Evolutionary conservation across 805 yeast species (phyloP).

Genomic region (Nakazawaea holstii): DNA sequence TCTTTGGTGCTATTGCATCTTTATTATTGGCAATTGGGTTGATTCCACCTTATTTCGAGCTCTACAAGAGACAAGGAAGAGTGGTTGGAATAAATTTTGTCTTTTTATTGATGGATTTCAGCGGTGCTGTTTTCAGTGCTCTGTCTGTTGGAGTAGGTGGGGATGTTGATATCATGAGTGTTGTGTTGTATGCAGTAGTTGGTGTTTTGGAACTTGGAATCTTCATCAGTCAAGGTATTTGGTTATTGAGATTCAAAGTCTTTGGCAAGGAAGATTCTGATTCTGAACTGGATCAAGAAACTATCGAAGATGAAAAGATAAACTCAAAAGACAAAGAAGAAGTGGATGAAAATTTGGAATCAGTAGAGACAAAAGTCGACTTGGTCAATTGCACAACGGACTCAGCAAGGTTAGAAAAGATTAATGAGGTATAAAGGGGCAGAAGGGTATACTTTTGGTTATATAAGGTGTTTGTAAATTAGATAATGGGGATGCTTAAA

Average conservation of each 20-base stretch:
- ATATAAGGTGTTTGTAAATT: background rate
- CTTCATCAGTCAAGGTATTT: constrained; percentile 60
- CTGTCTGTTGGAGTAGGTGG: constrained; percentile 44
- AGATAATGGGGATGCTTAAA: background rate
- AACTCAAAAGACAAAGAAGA: background rate
- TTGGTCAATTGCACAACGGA: background rate
- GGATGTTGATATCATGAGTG: constrained; percentile 69
- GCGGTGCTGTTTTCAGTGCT: constrained; percentile 80
- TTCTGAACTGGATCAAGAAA: constrained; percentile 14
- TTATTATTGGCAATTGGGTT: constrained; percentile 71
- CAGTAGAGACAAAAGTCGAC: constrained; percentile 5
- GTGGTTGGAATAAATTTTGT: constrained; percentile 88
- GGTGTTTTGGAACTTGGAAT: constrained; percentile 76
- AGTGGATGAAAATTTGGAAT: constrained; percentile 9
- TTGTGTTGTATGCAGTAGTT: constrained; percentile 69
- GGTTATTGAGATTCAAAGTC: constrained; percentile 48
- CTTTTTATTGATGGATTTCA: constrained; percentile 67
- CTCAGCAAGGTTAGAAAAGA: background rate
- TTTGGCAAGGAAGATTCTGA: background rate
- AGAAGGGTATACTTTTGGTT: background rate
- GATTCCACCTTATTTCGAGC: constrained; percentile 84
- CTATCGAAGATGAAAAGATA: constrained; percentile 2
- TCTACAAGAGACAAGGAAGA: constrained; percentile 71
- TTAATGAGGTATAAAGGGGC: background rate
- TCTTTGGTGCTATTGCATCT: constrained; percentile 79